Base-by-base conservation (phyloP, 768 basidiomycete species). In the Macrocybe gigantea region DNA sequence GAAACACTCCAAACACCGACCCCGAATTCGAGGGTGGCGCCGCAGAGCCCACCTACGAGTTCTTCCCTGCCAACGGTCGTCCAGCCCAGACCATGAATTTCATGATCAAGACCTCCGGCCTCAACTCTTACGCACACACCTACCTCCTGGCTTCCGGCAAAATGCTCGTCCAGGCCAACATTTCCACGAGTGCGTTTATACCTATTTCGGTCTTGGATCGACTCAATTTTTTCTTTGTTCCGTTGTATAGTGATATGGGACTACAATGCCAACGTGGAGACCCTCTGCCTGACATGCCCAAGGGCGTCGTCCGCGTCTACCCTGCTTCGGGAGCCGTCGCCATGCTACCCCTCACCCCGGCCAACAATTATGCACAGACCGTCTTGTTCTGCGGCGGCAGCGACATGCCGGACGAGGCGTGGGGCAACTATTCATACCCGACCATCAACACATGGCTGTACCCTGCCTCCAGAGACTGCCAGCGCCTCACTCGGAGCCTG, bases 351-450 rank as follows among this genome's bases (percentile, higher is more conserved):
- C 75, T 98, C 12, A 94, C 90, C 0, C 86, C 88, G 1, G 85
- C 75, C 15, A 96, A 95, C 70, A 85, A 89, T 60, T 98, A 89
- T 63, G 79, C 75, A 0, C 89, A 86, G 0, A 90, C 91, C 0
- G 59, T 96, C 37, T 57, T 98, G 36, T 94, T 97, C 68, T 98
- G 94, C 54, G 95, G 95, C 49, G 95, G 95, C 34, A 79, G 82
- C 6, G 74, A 86, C 61, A 85, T 95, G 78, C 73, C 83, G 2
- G 83, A 80, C 13, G 71, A 74, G 8, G 73, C 72, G 39, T 95
- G 83, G 70, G 91, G 91, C 45, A 77, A 89, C 62, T 93, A 92
- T 58, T 73, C 81, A 2, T 77, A 68, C 61, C 87, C 90, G n/a
- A 75, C 70, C 53, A 80, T 80, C 63, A 77, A 92, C 65, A 88